Conservation (phyloP, 805 yeast species). For the Ogataea trehalophila region DNA sequence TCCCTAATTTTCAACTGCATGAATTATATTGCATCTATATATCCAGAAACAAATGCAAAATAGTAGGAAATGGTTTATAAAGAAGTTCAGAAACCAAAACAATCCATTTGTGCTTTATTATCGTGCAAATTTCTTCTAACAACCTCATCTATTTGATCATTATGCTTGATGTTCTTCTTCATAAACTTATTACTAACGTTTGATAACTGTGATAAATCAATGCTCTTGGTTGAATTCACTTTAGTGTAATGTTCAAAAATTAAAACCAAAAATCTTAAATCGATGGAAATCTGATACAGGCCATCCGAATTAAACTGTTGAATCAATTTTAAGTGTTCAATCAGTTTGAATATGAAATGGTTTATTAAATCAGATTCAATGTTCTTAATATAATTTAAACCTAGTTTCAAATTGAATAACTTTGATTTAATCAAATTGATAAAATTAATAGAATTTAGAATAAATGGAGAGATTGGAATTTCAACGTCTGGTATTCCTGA, state of each 20-base stretch:
- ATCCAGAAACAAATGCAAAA: no score
- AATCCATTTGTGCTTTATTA: conserved; percentile 10
- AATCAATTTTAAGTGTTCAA: conserved; percentile 17
- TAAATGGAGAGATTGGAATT: conserved; percentile 17
- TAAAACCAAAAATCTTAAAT: conserved; percentile 18
- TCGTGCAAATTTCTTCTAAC: conserved; percentile 15
- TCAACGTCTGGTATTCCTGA: not conserved
- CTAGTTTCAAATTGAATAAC: conserved; percentile 15
- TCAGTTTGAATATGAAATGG: conserved; percentile 19
- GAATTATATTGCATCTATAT: no score
- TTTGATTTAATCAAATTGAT: conserved; percentile 25
- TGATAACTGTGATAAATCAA: conserved; percentile 17
- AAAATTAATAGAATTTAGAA: conserved; percentile 21
- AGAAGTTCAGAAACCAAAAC: not conserved
- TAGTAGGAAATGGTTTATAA: not conserved
- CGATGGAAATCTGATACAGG: conserved; percentile 20
- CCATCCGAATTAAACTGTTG: conserved; percentile 23
- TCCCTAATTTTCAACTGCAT: no score
- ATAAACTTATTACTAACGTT: conserved; percentile 17
- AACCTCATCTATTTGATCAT: conserved; percentile 13
- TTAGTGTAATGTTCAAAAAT: conserved; percentile 19
- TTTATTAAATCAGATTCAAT: conserved; percentile 21
- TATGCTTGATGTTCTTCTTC: conserved; percentile 15
- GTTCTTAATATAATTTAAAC: conserved; percentile 15
- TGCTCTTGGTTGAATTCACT: conserved; percentile 9